Conservation (phyloP, 345 rosid species). For the Aquilaria sinensis region DNA sequence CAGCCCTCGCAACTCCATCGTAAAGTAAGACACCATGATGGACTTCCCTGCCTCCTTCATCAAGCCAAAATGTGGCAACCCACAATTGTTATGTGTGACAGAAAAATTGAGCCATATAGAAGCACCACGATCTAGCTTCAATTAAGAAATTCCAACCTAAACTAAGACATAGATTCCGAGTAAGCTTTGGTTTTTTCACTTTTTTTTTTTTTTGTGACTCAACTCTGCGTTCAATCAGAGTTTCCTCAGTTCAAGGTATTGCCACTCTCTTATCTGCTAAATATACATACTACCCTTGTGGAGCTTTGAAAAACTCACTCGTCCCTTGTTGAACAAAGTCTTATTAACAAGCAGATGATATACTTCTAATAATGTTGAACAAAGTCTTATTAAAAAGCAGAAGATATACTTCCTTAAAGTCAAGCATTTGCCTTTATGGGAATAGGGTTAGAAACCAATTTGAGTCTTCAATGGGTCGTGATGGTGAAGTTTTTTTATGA, state of each 20-base stretch:
- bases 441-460: conserved; percentile 1
- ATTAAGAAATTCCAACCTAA: conserved; percentile 44
- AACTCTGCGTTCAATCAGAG: conserved; percentile 1
- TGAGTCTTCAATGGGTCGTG: conserved; percentile 1
- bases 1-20: conserved; percentile 71
- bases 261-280: conserved; percentile 51
- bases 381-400: conserved; percentile 37
- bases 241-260: conserved; percentile 30
- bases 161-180: conserved; percentile 41
- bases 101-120: conserved; percentile 53
- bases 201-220: conserved; percentile 6
- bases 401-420: conserved; percentile 33
- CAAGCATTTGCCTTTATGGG: conserved; percentile 23
- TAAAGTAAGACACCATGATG: conserved; percentile 70
- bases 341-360: conserved; percentile 44
- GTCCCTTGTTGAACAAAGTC: conserved; percentile 32
- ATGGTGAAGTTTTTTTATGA: conserved; percentile 9
- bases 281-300: conserved; percentile 49
- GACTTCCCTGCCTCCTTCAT: conserved; percentile 34
- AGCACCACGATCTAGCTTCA: conserved; percentile 42
- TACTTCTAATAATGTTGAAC: conserved; percentile 31
- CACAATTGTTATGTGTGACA: conserved; percentile 53
- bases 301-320: conserved; percentile 40
- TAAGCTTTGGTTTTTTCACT: conserved; percentile 33
- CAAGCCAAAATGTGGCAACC: conserved; percentile 52